Conservation (phyloP, 306 rosid species). For the Fragaria iinumae region DNA sequence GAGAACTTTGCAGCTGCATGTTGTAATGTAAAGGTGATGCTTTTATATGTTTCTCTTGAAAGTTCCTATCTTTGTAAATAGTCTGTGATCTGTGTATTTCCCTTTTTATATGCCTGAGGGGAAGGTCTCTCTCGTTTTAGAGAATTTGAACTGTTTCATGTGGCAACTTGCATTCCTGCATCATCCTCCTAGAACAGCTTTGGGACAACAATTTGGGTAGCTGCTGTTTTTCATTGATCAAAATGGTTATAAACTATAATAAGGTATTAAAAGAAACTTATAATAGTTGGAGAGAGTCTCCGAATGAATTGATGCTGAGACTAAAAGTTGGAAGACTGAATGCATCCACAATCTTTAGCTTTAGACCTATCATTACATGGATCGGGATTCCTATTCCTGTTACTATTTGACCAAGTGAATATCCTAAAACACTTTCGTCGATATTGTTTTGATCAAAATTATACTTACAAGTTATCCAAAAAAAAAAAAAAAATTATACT, state of each 20-base stretch:
- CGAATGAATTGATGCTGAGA: no score
- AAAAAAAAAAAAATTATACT: no score
- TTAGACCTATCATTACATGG: no score
- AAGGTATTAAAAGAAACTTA: not conserved
- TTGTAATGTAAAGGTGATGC: constrained; percentile 17
- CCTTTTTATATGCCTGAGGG: not conserved
- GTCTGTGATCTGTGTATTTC: not conserved
- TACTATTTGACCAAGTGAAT: no score
- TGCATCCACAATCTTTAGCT: no score
- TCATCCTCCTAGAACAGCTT: not conserved
- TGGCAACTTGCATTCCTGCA: not conserved
- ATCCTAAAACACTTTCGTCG: no score
- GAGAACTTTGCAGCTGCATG: constrained; percentile 3
- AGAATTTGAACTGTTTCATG: not conserved
- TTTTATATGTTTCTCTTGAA: not conserved
- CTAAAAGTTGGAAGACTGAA: no score
- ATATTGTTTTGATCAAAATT: no score
- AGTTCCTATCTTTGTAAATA: not conserved
- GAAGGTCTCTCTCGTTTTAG: not conserved
- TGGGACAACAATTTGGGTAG: not conserved
- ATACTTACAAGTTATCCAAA: no score
- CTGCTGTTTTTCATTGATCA: not conserved
- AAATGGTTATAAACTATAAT: not conserved
- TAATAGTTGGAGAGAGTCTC: no score
- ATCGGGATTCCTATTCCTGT: no score